Evolutionary conservation across 306 rosid genomes (phyloP), one percentile per base, ranked within the genome.

Genomic region (Mucuna pruriens): DNA sequence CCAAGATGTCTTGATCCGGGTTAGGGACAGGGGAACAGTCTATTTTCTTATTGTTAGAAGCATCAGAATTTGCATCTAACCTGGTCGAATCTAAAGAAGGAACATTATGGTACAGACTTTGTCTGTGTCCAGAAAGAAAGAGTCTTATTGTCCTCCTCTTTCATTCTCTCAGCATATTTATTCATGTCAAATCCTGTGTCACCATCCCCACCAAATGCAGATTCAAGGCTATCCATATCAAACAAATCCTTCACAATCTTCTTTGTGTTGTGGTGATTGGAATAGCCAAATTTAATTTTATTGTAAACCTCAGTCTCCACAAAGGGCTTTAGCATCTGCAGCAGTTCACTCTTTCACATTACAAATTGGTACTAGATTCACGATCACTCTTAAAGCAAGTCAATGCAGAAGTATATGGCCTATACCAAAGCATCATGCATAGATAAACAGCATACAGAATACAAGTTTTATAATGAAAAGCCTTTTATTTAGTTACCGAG

Each of bases 151-250:
- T 93, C 97, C 3, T 91, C 94, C 86, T 91, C 96, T 81, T 63
- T 89, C 98, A 95, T 95, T 83, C 87, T 85, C 91, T 88, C 95
- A 0, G 94, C 94, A 78, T 88, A 88, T 67, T 86, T 92, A 46
- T 42, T 80, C 31, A 88, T 73, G 63, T 95, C 95, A 61, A 93
- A 86, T 23, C 83, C 90, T 19, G 75, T 34, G 61, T 40, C 45
- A 45, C 86, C 70, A 40, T 91, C 93, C 78, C 99, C 99, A 13
- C 97, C 98, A 85, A 95, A 92, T 40, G 94, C 94, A 71, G 94
- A 83, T 82, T 90, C 98, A 70, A 93, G 92, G 31, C 78, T 80
- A 57, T 90, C 90, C 90, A 88, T 85, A 48, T 95, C 90, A 67
- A 95, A 93, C 60, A 90, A 82, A 76, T 89, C 92, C 87, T 90